Base-by-base conservation (phyloP, 768 basidiomycete genomes). In the Suillus tomentosus region DNA sequence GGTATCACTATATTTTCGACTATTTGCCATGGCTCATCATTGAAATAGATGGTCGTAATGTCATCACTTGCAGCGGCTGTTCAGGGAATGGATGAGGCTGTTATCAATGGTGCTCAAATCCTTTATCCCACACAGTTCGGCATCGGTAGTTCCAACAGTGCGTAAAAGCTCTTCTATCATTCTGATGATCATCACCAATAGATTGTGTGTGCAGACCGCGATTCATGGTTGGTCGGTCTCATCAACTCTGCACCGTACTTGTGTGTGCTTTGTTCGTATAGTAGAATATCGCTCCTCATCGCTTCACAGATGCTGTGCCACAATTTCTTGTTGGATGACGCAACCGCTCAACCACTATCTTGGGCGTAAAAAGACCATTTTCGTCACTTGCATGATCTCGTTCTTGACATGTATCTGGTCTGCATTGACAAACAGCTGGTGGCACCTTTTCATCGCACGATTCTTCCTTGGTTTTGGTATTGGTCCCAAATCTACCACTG, bases 51-150 rank as follows among this genome's bases (percentile, higher is more conserved):
- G 45, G 83, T 85, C 27, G 67, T 85, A 53, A 74, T 87, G 55
- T 87, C 90, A 67, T 90, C 89, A 17, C 74, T 94, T 56, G 90
- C 89, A 2, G 92, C 92, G 4, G 90, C 89, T 57, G 90, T 92
- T 27, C 91, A 94, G 80, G 90, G 80, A 47, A 70, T 73, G 69
- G 70, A 71, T 61, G 78, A 83, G 70, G 76, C 79, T 10, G 81
- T 81, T 47, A 75, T 77, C 48, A 84, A 81, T 53, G 82, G 80
- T 15, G 82, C 81, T 17, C 78, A 79, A 60, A 77, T 78, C 51
- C 69, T 74, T 66, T 89, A 84, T 70, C 80, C 86, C 0, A 27
- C 56, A 0, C 85, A 87, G 68, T 86, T 90, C 64, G 81, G 82
- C 62, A 85, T 90, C 50, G 78, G 77, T 37, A 73, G 66, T 37